Base-by-base conservation (phyloP, 2,329 filamentous ascomycete genomes). In the Fusarium metavorans region DNA sequence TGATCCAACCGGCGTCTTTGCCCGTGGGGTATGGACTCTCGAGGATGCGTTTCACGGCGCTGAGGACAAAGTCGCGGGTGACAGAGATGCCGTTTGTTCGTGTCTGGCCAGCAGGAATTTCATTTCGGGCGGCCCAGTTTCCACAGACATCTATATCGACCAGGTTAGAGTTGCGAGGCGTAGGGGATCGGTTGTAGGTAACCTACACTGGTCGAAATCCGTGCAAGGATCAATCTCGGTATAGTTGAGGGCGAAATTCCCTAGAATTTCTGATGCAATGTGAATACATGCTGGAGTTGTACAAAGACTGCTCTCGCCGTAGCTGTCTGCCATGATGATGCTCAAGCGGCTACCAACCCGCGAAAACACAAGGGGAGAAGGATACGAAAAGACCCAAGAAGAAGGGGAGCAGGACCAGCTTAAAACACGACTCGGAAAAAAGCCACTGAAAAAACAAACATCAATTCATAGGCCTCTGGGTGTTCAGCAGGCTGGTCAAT, bases 161-260 rank as follows among this genome's bases (percentile, higher is more conserved):
- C 11, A 41, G 2, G 52, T 70, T 45, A 70, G 37, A 20, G 20
- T 14, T 34, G n/a, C 25, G 10, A 27, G n/a, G 16, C 7, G 9
- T 14, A 3, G 9, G 1, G 30, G 3, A 1, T 23, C 5, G 1
- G 13, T 45, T 58, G 16, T 10, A 20, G 25, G 5, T 8, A 2
- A 23, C 68, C 50, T 37, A 66, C 91, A 87, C 79, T 91, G 85
- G 69, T 93, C 90, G 69, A 94, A 94, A 77, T 93, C 83, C n/a
- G 85, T 88, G 76, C 92, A 94, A 2, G 92, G 89, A 78, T 94
- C 91, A 43, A 94, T 84, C 3, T 89, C 81, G 68, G 88, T 85
- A 80, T 93, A 91, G 60, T 91, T 72, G 13, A 76, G 71, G 2
- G 80, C 78, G 0, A 82, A 65, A 14, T 75, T 80, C 23, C 75